A percentile compares a stretch with the other conserved stretches of the same genome.
Evolutionary conservation across 2,329 filamentous ascomycete genomes (phyloP).

Genomic region (Chaetothyriales sp.): DNA sequence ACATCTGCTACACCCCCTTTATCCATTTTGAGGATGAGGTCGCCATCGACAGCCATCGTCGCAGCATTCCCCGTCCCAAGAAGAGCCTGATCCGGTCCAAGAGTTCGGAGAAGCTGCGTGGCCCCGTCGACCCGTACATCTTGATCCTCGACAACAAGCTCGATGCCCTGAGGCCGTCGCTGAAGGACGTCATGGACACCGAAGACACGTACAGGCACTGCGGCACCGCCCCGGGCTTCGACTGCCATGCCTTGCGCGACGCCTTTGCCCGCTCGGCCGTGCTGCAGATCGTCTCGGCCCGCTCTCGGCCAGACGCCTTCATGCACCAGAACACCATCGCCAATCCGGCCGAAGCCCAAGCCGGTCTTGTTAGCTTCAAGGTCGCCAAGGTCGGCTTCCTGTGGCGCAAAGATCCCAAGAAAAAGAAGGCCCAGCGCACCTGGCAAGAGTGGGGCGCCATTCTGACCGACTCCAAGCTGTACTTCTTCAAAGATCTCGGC

Average conservation of each 20-base stretch:
- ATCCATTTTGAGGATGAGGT: constrained; percentile 92
- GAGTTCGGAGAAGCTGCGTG: constrained; percentile 54
- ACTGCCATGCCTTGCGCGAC: constrained; percentile 68
- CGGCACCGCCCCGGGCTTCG: constrained; percentile 60
- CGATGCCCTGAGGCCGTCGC: constrained; percentile 65
- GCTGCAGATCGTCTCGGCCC: constrained; percentile 84
- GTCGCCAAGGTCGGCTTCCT: constrained; percentile 89
- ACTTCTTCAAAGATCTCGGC: constrained; percentile 83
- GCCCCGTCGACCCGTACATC: constrained; percentile 90
- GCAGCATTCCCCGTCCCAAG: constrained; percentile 56
- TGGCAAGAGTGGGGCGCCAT: constrained; percentile 99
- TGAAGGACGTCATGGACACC: constrained; percentile 83
- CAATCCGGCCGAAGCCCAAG: constrained; percentile 74
- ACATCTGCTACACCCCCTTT: constrained; percentile 95
- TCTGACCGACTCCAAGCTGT: constrained; percentile 89
- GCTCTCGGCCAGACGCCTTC: constrained; percentile 89
- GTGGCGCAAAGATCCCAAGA: constrained; percentile 89
- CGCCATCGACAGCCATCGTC: constrained; percentile 61
- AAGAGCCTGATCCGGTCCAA: constrained; percentile 56
- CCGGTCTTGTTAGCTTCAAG: constrained; percentile 92
- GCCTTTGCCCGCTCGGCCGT: constrained; percentile 86
- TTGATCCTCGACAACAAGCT: constrained; percentile 83
- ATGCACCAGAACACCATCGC: constrained; percentile 73
- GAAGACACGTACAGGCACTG: constrained; percentile 87
- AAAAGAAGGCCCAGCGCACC: constrained; percentile 83